phyloP scores from a whole-genome alignment of 768 basidiomycete genomes.

The Leccinum disarticulatum region DNA sequence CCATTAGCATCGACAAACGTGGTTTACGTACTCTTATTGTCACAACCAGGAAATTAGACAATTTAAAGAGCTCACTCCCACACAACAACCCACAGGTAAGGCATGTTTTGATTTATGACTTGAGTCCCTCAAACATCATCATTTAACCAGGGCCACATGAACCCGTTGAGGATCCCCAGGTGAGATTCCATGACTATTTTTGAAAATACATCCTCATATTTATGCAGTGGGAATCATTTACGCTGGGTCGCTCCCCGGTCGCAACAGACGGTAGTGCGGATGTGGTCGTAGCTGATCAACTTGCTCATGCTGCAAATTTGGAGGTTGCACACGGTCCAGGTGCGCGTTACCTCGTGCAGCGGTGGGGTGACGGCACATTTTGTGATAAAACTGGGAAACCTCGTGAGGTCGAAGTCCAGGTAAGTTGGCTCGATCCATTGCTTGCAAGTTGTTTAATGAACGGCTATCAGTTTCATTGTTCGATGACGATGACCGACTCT shows the following conservation, averaged over 20 bases:
- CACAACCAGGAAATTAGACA: slow-evolving; percentile 95
- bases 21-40: slow-evolving; percentile 98
- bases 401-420: slow-evolving; percentile 95
- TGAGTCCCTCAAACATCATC: slow-evolving; percentile 22
- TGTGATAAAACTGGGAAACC: slow-evolving; percentile 90
- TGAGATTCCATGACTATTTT: slow-evolving; percentile 40
- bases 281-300: slow-evolving; percentile 63
- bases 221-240: slow-evolving; percentile 74
- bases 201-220: slow-evolving; percentile 21
- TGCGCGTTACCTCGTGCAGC: slow-evolving; percentile 88
- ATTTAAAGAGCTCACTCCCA: slow-evolving; percentile 79
- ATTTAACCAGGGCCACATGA: slow-evolving; percentile 58
- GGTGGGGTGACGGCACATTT: slow-evolving; percentile 86
- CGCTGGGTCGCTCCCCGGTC: slow-evolving; percentile 67
- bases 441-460: slow-evolving; percentile 6
- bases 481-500: slow-evolving; percentile 89
- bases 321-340: slow-evolving; percentile 77
- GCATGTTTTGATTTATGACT: slow-evolving; percentile 20
- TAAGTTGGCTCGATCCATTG: slow-evolving; percentile 34
- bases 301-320: slow-evolving; percentile 64
- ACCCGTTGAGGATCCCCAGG: slow-evolving; percentile 85
- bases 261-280: slow-evolving; percentile 60
- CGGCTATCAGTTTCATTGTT: slow-evolving; percentile 80
- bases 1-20: slow-evolving; percentile 75
- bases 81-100: slow-evolving; percentile 67